Evolutionary conservation across 116 monocot genomes (phyloP).

Genomic region (Phalaenopsis hybrid): DNA sequence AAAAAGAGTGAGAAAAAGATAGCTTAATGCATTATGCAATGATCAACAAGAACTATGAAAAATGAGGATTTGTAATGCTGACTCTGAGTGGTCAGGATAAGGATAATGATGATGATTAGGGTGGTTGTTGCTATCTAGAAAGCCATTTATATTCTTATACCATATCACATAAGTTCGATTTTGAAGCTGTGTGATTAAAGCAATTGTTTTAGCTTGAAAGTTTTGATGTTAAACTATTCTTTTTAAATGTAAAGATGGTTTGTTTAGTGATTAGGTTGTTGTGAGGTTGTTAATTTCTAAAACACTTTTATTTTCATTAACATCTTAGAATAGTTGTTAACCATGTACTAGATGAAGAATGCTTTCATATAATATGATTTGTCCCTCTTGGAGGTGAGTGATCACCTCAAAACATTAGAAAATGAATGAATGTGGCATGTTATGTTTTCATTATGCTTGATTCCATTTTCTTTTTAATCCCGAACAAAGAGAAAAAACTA

Average conservation of each 20-base stretch:
- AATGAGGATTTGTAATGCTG: neutral
- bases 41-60: neutral
- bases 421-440: neutral
- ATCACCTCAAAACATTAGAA: neutral
- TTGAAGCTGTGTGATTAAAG: neutral
- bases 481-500: no score
- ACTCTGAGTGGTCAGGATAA: neutral
- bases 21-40: neutral
- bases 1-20: neutral
- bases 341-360: neutral
- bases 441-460: neutral
- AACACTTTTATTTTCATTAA: neutral
- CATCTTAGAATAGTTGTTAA: neutral
- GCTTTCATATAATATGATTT: neutral
- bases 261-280: neutral
- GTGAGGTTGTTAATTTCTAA: neutral
- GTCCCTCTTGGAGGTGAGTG: neutral
- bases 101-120: neutral
- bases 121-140: neutral
- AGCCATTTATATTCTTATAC: neutral
- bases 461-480: neutral
- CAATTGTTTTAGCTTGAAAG: neutral
- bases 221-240: neutral
- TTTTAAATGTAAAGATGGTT: neutral
- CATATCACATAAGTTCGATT: neutral